Percentiles rank a stretch among this genome's conserved stretches.
These are phyloP conservation scores for Sutorius australiensis DNA, from an alignment of 768 basidiomycete species.

Conservation along the genomic window DNA sequence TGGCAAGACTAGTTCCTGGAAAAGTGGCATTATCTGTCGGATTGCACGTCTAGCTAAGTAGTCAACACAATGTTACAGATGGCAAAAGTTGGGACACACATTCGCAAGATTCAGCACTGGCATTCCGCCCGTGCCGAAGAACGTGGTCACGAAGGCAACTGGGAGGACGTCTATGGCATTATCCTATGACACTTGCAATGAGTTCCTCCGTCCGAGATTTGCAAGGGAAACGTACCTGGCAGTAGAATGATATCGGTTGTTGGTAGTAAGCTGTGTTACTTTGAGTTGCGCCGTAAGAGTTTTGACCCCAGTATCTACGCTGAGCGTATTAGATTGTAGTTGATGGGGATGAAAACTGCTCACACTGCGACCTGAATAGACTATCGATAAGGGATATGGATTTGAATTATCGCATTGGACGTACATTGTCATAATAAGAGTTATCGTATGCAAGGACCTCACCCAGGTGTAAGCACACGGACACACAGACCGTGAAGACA, in stretches of 20 bases:
- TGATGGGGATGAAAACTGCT: conserved; percentile 10
- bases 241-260: conserved; percentile 60
- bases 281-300: conserved; percentile 63
- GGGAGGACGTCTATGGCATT: conserved; percentile 66
- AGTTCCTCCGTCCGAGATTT: not conserved
- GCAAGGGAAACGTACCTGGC: conserved; percentile 40
- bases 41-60: conserved; percentile 38
- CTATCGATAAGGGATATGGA: conserved; percentile 2
- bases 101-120: conserved; percentile 70
- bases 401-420: conserved; percentile 15
- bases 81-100: conserved; percentile 32
- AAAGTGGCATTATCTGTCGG: conserved; percentile 38
- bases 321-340: not conserved
- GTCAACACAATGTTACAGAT: not conserved
- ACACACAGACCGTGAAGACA: not conserved
- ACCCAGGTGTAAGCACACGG: conserved; percentile 8
- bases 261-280: conserved; percentile 53
- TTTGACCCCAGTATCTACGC: conserved; percentile 69
- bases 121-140: conserved; percentile 58
- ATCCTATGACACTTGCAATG: conserved; percentile 40
- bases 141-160: conserved; percentile 63
- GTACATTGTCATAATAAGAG: conserved; percentile 59
- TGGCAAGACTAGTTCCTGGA: conserved; percentile 38
- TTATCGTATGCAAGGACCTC: conserved; percentile 48
- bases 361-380: conserved; percentile 52